A percentile compares a stretch with the other conserved stretches of the same genome.
phyloP scores from a whole-genome alignment of 768 basidiomycete genomes.

The Leccinum fibrillosum region DNA sequence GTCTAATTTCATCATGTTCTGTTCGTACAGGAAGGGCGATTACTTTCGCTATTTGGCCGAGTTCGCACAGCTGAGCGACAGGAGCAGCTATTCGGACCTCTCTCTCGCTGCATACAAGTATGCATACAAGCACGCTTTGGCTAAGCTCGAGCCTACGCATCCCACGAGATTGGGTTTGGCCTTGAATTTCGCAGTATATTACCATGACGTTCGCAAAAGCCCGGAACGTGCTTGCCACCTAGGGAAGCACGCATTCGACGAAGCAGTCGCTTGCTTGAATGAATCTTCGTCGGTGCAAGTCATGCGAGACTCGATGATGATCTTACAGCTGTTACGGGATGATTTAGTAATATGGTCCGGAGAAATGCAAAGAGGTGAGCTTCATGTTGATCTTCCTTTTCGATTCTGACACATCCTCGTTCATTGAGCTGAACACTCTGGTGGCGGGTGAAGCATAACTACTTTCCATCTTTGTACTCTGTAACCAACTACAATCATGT shows the following conservation, averaged over 20 bases:
- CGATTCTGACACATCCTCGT: slow-evolving; percentile 11
- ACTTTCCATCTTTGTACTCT: neutral
- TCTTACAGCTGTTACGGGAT: slow-evolving; percentile 77
- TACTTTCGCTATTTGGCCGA: slow-evolving; percentile 91
- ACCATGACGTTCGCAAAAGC: slow-evolving; percentile 81
- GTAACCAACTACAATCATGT: neutral
- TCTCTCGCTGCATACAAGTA: slow-evolving; percentile 84
- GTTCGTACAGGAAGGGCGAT: slow-evolving; percentile 67
- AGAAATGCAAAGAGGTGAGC: slow-evolving; percentile 54
- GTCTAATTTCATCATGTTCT: slow-evolving; percentile 7
- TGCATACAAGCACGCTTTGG: slow-evolving; percentile 79
- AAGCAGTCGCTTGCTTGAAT: slow-evolving; percentile 70
- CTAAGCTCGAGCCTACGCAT: slow-evolving; percentile 72
- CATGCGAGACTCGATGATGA: slow-evolving; percentile 75
- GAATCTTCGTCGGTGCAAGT: slow-evolving; percentile 40
- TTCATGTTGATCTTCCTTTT: slow-evolving; percentile 1
- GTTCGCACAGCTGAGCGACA: slow-evolving; percentile 69
- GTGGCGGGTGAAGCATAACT: slow-evolving; percentile 10
- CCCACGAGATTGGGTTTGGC: slow-evolving; percentile 87
- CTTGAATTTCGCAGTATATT: slow-evolving; percentile 93
- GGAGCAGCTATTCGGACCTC: slow-evolving; percentile 64
- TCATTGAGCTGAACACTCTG: slow-evolving; percentile 24
- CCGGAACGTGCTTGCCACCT: slow-evolving; percentile 86
- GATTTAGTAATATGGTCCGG: slow-evolving; percentile 84
- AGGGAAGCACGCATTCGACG: slow-evolving; percentile 91